Conservation (phyloP, 1,284 basidiomycete species). For the Trichosporon faecale region DNA sequence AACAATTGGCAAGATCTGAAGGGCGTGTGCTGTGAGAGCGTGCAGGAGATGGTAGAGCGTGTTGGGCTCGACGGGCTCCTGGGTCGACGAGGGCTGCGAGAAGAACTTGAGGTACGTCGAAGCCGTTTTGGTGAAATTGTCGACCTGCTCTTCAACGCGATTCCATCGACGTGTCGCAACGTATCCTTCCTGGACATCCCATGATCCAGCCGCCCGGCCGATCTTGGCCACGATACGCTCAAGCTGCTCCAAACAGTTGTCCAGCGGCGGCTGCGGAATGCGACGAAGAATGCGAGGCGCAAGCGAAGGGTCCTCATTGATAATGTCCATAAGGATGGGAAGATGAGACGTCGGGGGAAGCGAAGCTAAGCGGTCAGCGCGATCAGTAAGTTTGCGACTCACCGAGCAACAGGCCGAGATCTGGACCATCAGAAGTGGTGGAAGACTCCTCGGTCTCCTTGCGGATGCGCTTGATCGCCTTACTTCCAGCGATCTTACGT, state of each 20-base stretch:
- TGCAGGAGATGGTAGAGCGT: slow-evolving; percentile 40
- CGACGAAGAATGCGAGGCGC: slow-evolving; percentile 31
- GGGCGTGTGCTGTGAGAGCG: slow-evolving; percentile 33
- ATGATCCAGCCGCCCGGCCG: slow-evolving; percentile 25
- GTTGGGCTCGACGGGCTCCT: slow-evolving; percentile 26
- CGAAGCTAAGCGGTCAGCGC: slow-evolving; percentile 29
- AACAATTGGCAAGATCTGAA: slow-evolving; percentile 33
- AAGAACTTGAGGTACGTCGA: slow-evolving; percentile 45
- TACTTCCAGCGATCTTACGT: slow-evolving; percentile 22
- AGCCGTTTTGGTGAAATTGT: slow-evolving; percentile 35
- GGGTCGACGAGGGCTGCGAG: slow-evolving; percentile 18
- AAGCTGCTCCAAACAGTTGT: slow-evolving; percentile 38
- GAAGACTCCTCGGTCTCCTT: slow-evolving; percentile 19
- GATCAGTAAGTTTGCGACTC: slow-evolving; percentile 15
- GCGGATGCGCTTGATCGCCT: slow-evolving; percentile 34
- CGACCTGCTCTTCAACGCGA: slow-evolving; percentile 31
- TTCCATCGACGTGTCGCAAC: slow-evolving; percentile 35
- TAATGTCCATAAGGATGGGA: slow-evolving; percentile 40
- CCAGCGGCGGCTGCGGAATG: slow-evolving; percentile 40
- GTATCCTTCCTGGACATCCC: slow-evolving; percentile 24
- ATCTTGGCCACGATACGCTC: slow-evolving; percentile 30
- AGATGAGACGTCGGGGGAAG: slow-evolving; percentile 44
- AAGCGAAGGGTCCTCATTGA: slow-evolving; percentile 39
- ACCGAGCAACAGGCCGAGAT: slow-evolving; percentile 47
- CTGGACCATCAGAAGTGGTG: slow-evolving; percentile 27